Base-by-base conservation (phyloP, 129 eudicot genomes). In the Artemisia argyi region DNA sequence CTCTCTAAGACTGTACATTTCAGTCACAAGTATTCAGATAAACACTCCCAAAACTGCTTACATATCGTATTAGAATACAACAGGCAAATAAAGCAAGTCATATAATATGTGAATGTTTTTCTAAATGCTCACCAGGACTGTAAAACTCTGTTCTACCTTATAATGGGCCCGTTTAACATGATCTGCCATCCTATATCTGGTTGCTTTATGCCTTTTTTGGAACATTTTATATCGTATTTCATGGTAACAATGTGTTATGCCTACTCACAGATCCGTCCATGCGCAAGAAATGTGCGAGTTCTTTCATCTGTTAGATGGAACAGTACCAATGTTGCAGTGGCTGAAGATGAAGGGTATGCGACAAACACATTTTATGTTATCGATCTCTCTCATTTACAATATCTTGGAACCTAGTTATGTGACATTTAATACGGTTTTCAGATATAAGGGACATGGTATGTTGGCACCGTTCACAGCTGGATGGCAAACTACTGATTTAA, bases 381-480 rank as follows among this genome's bases (percentile, higher is more conserved):
- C 65, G 56, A 44, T 0, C 69, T 1, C 14, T 49, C 46, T 7
- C 46, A 39, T 39, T 39, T 39, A 7, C 46, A 39, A 39, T 7
- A 39, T 39, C 46, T 39, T 39, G 46, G 46, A 39, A 39, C 11
- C 46, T 39, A 39, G 46, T 4, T 39, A 44, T 70, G 56, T 79
- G 57, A 71, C 52, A 46, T 51, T 32, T 74, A 14, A 44, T 42
- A 65, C 8, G 67, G 22, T 26, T 67, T 80, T 61, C 51, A 94
- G 98, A 69, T 90, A 76, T 67, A 87, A 77, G 81, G 97, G 98
- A 49, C 98, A 94, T 77, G 83, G 79, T 66, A 90, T 94, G 98
- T 65, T 94, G 83, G 96, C 98, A 58, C 98, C 98, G 66, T 94
- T 94, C 74, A 94, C 97, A 39, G 96, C 98, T 47, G 98, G 96